Conservation (phyloP, 148 eudicot species). For the Silene uniflora region DNA sequence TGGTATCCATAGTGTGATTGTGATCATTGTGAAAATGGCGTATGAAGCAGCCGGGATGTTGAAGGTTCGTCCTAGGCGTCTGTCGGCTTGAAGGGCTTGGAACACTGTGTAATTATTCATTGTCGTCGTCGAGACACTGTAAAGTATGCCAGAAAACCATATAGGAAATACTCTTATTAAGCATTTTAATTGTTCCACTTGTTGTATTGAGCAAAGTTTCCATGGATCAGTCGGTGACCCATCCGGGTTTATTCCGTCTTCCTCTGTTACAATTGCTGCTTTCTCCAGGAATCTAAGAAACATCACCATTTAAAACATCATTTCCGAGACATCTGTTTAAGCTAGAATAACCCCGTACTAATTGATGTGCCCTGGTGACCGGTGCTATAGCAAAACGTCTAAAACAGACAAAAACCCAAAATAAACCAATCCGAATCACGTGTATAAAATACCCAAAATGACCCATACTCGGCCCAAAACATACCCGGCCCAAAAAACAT, state of each 20-base stretch:
- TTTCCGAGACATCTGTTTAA: too few species aligned
- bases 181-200: conserved; percentile 66
- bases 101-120: conserved; percentile 44
- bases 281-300: conserved; percentile 45
- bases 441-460: too few species aligned
- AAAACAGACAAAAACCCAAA: too few species aligned
- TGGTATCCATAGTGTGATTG: conserved; percentile 52
- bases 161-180: conserved; percentile 53
- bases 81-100: conserved; percentile 62
- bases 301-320: not conserved
- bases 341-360: too few species aligned
- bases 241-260: conserved; percentile 43
- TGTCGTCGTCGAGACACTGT: conserved; percentile 26
- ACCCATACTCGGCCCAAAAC: not conserved
- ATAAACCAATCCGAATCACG: too few species aligned
- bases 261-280: conserved; percentile 50
- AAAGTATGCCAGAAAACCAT: conserved; percentile 51
- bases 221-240: conserved; percentile 54
- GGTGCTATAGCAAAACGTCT: too few species aligned
- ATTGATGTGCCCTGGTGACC: too few species aligned
- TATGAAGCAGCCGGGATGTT: conserved; percentile 61
- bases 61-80: conserved; percentile 33
- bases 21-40: conserved; percentile 44
- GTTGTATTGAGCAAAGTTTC: conserved; percentile 58
- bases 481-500: not conserved